Evolutionary conservation across 2,329 filamentous ascomycete species (phyloP), one percentile per base, ranked within the genome.

Genomic region (Fusarium algeriense): DNA sequence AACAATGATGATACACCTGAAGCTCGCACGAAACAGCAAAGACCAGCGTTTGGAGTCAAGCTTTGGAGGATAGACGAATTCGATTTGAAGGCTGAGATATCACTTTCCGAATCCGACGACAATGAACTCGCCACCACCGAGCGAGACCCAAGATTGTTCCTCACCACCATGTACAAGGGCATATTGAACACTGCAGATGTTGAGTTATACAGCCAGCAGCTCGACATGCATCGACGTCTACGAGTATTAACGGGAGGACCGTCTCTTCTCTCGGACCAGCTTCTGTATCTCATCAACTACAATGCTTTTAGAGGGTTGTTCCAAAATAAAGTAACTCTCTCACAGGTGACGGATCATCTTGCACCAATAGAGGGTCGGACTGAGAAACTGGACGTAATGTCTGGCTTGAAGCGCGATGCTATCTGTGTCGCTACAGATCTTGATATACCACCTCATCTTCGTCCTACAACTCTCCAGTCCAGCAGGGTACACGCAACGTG

Each of bases 11-110:
- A 26, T 17, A 13, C 19, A 32, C 5, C 32, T 15, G 44, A 40
- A 35, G 12, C 5, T 19, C 9, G n/a, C 8, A 32, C 4, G 5
- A 62, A 40, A 9, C 37, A 45, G n/a, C 45, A 43, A 15, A 40
- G 17, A 3, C 28, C 57, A 17, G 1, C 26, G n/a, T 35, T 53
- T 12, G 60, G 60, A 64, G 60, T 64, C 6, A 64, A 64, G 45
- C 38, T 62, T 28, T 64, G 60, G 60, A 64, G 17, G 28, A 6
- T 64, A 5, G 60, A 64, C 10, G 60, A 64, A 19, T 64, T 62
- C 12, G 38, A 34, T 2, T n/a, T 63, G 5, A 12, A 63, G 19
- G 10, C 26, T 13, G 23, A 28, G 1, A 7, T 30, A 28, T 15
- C 23, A 7, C 19, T 11, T 13, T 1, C 48, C 6, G 26, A 7